phyloP scores from a whole-genome alignment of 2,329 filamentous ascomycete species.

The Exophiala oligosperma region DNA sequence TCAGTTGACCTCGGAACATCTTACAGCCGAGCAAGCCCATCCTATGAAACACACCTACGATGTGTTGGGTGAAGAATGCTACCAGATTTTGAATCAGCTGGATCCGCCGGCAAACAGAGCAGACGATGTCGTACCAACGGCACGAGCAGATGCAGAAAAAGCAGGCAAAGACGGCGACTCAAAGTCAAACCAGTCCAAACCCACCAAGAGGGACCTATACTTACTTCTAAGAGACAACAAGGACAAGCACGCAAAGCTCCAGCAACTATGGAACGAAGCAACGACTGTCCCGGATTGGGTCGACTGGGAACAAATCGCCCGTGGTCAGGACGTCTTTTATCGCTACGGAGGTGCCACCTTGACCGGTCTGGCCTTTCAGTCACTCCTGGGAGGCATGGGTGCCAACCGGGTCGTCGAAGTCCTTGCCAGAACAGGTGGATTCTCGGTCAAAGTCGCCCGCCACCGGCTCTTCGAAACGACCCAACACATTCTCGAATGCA shows the following conservation, averaged over 20 bases:
- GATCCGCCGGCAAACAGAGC: slow-evolving; percentile 42
- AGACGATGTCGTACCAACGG: slow-evolving; percentile 21
- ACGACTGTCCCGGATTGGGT: slow-evolving; percentile 72
- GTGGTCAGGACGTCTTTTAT: slow-evolving; percentile 76
- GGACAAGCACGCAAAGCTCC: slow-evolving; percentile 55
- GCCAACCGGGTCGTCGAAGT: slow-evolving; percentile 73
- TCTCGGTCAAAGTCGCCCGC: slow-evolving; percentile 65
- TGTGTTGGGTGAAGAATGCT: slow-evolving; percentile 63
- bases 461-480: slow-evolving; percentile 70
- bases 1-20: slow-evolving; percentile 66
- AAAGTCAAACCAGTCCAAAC: slow-evolving; percentile 23
- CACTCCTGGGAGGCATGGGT: slow-evolving; percentile 62
- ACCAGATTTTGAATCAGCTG: slow-evolving; percentile 64
- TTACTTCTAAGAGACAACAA: slow-evolving; percentile 61
- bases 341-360: slow-evolving; percentile 69
- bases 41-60: slow-evolving; percentile 69
- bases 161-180: not conserved
- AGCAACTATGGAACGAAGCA: slow-evolving; percentile 64
- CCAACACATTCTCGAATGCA: slow-evolving; percentile 73
- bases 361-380: slow-evolving; percentile 64
- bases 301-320: slow-evolving; percentile 71
- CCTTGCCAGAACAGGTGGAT: slow-evolving; percentile 71
- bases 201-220: slow-evolving; percentile 60
- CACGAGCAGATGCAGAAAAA: slow-evolving; percentile 14
- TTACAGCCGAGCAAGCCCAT: slow-evolving; percentile 58